Conservation (phyloP, 768 basidiomycete species). For the Agaricus subrufescens region DNA sequence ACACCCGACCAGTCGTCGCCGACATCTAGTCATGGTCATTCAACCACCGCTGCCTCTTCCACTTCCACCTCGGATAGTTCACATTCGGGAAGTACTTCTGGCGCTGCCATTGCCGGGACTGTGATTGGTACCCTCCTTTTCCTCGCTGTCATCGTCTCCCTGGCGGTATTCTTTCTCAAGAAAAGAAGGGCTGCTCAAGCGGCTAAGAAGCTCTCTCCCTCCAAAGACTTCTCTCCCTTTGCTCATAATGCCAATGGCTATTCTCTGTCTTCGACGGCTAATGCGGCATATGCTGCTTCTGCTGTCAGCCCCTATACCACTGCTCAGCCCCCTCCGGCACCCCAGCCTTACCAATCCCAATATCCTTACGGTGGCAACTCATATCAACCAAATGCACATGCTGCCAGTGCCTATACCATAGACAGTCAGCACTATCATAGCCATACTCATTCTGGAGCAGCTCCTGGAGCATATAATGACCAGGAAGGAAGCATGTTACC, state of each 20-base stretch:
- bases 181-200: constrained; percentile 13
- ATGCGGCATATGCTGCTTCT: constrained; percentile 1
- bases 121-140: constrained; percentile 51
- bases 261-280: constrained; percentile 3
- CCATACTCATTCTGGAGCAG: constrained; percentile 2
- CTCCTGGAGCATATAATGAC: background rate
- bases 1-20: constrained; percentile 15
- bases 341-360: background rate
- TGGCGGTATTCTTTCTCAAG: constrained; percentile 48
- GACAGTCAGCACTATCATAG: constrained; percentile 4
- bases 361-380: constrained; percentile 2
- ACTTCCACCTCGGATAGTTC: background rate
- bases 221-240: background rate
- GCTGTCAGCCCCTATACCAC: background rate
- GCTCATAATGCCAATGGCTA: background rate
- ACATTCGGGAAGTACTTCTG: constrained; percentile 22
- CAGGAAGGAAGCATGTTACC: constrained; percentile 9
- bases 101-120: constrained; percentile 46
- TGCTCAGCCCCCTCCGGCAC: background rate
- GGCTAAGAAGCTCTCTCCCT: constrained; percentile 10
- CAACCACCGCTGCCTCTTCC: background rate
- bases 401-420: constrained; percentile 17
- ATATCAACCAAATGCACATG: constrained; percentile 4
- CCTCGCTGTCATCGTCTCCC: constrained; percentile 43
- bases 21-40: constrained; percentile 13